Evolutionary conservation across 768 basidiomycete species (phyloP).

Genomic region (Lentinula sp.): DNA sequence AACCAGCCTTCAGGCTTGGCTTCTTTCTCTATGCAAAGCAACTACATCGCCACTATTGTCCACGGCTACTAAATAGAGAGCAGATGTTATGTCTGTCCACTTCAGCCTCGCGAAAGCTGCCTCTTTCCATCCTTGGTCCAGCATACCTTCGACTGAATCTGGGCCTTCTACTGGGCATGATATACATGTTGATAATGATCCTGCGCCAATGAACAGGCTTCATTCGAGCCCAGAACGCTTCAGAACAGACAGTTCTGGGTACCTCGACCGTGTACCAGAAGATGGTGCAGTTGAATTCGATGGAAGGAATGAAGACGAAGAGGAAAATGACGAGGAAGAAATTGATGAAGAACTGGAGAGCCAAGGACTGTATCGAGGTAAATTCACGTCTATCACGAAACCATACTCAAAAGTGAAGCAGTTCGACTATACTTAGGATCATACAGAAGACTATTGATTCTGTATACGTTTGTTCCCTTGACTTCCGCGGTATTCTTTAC

Average conservation of each 20-base stretch:
- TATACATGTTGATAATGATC: not conserved
- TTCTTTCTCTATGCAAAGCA: not conserved
- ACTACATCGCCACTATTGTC: not conserved
- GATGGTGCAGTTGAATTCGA: conserved; percentile 20
- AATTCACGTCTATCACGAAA: conserved; percentile 7
- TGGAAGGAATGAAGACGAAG: conserved; percentile 22
- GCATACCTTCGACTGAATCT: not conserved
- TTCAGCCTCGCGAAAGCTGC: conserved; percentile 1
- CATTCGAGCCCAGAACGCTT: conserved; percentile 27
- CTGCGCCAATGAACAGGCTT: not conserved
- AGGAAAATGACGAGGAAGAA: conserved; percentile 28
- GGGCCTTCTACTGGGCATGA: not conserved
- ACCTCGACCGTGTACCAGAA: conserved; percentile 31
- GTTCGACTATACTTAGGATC: conserved; percentile 40
- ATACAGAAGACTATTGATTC: conserved; percentile 45
- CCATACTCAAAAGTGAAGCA: not conserved
- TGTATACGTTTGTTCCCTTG: conserved; percentile 58
- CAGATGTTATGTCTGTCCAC: not conserved
- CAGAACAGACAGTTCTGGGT: conserved; percentile 14
- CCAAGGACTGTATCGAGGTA: conserved; percentile 35
- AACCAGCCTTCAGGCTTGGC: too few species aligned
- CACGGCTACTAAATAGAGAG: not conserved
- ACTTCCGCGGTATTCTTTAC: conserved; percentile 43
- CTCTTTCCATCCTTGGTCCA: not conserved
- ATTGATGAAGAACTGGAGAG: conserved; percentile 26